Evolutionary conservation across 805 yeast genomes (phyloP), one percentile per base, ranked within the genome.

Genomic region (Saturnispora kantuleensis): DNA sequence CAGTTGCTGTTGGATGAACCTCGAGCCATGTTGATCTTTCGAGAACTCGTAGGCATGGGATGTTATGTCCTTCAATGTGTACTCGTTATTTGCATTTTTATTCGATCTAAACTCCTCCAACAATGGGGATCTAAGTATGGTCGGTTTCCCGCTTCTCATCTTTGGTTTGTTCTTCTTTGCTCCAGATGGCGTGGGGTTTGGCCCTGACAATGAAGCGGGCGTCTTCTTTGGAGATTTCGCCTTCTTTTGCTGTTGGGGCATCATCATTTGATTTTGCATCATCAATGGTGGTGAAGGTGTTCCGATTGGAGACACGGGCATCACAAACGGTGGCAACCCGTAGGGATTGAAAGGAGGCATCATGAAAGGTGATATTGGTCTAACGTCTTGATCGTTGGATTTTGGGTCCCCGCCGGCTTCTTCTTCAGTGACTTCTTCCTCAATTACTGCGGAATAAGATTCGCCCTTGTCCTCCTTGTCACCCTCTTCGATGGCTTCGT

Each of bases 21-120:
- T 73, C 4, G 97, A 89, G 3, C 99, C 99, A 60, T 88, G 94
- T 65, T 93, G 99, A 65, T 93, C 98, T 52, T 85, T 85, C 41
- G 95, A 78, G 55, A 93, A 90, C 62, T 90, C 97, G 48, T 84
- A 71, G 5, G 93, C 93, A 59, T 83, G 88, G 7, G 95, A 96
- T 52, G 78, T 76, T 31, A 90, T 79, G 57, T 85, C 95, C 47
- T 72, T 76, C 52, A 93, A 68, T 29, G 70, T 70, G 58, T 77
- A 82, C 49, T 78, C 77, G 39, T 76, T 81, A 46, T 70, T 71
- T 31, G 70, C 56, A 16, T 30, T 17, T 50, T 70, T 69, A 56
- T 79, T 81, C 47, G 77, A 73, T 42, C 96, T 76, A 50, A 90
- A 85, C 56, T 86, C 94, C 58, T 89, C 97, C 47, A 90, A 65